Base-by-base conservation (phyloP, 306 rosid species). In the Abrus precatorius region DNA sequence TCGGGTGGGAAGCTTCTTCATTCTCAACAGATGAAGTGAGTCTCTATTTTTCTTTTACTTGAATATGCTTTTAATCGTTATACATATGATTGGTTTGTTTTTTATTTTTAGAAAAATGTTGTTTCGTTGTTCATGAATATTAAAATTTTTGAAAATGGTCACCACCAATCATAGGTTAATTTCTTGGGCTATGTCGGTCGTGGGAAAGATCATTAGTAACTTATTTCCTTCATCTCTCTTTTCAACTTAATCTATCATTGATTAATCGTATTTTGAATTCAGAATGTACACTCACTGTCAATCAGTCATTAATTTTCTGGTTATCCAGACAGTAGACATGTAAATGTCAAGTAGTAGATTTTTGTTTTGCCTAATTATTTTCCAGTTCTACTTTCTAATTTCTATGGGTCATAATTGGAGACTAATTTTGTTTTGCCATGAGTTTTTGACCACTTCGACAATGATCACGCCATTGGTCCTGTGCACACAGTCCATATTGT, bases 1-100 rank as follows among this genome's bases (percentile, higher is more conserved):
- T 7, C 84, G 50, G 91, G 87, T 55, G 99, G 98, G 33, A 87
- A 65, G 49, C 92, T 95, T 76, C 70, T 86, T 20, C 98, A 95
- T 14, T 80, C 85, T 0, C 72, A 84, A 2, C 91, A 95, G 1
- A 89, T 93, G 87, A 86, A 79, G 98, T 94, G 87, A 83, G 87
- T 78, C 0, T 0, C n/a, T 29, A 3, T 32, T 49, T 38, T 62
- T 20, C 29, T 50, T 64, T 8, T 3, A 36, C 20, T 60, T 61
- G 0, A 32, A 60, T 30, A 3, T 57, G 3, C 9, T 9, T 52
- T n/a, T 12, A 44, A 8, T 44, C 9, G 3, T 8, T 44, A 44
- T 2, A 44, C 1, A 5, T 44, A 44, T 44, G 5, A 44, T 20
- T 20, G 20, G 20, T 20, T 20, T 20, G 20, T 20, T 20, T 20